A percentile compares a stretch with the other conserved stretches of the same genome.
phyloP scores from a whole-genome alignment of 495 filamentous ascomycete genomes.

The Annulohypoxylon nitens region DNA sequence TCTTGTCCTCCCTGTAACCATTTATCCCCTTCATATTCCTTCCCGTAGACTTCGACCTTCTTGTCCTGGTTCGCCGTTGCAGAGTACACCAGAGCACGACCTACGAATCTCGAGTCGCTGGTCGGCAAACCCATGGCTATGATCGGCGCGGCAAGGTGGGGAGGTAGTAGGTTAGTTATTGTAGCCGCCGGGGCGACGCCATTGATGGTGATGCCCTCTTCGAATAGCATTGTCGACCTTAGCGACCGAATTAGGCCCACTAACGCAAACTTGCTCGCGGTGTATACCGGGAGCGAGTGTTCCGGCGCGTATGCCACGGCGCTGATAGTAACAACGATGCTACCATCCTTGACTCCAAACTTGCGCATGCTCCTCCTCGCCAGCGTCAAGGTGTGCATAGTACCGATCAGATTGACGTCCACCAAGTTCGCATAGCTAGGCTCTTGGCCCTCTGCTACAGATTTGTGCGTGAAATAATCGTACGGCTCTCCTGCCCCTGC shows the following conservation, averaged over 20 bases:
- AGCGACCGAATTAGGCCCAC: not conserved
- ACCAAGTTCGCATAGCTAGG: not conserved
- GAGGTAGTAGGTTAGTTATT: not conserved
- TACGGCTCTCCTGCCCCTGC: not conserved
- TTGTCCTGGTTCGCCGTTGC: not conserved
- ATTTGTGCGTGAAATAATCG: not conserved
- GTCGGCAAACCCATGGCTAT: not conserved
- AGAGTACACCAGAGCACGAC: not conserved
- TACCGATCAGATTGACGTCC: not conserved
- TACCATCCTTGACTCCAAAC: not conserved
- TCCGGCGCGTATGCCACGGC: conserved; percentile 1
- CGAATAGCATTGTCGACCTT: not conserved
- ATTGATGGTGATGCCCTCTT: conserved; percentile 4
- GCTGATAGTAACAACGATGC: conserved; percentile 1
- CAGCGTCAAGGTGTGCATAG: not conserved
- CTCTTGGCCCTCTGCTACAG: not conserved
- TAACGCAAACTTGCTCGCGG: not conserved
- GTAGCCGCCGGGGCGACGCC: conserved; percentile 2
- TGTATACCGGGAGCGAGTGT: not conserved
- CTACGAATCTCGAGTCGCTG: not conserved
- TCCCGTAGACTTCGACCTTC: not conserved
- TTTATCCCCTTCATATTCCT: not conserved
- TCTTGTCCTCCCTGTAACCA: not conserved
- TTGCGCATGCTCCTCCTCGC: not conserved
- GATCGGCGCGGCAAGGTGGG: not conserved